Evolutionary conservation across 345 rosid genomes (phyloP).

Genomic region (Euphorbia pulcherrima): DNA sequence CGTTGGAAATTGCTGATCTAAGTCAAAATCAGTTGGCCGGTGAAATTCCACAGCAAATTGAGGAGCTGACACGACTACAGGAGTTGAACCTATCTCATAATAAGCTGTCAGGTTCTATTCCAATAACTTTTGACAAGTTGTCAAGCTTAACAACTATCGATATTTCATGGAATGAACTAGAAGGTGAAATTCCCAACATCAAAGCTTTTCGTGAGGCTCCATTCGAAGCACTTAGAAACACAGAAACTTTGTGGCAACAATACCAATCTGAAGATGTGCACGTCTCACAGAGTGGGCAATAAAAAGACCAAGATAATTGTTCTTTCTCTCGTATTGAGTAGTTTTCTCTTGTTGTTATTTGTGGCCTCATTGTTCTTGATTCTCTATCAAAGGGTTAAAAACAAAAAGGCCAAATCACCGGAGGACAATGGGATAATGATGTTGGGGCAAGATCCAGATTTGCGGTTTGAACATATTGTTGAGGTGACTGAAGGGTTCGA

Average conservation of each 20-base stretch:
- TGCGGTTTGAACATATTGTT: background rate
- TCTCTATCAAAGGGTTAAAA: no score
- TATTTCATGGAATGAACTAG: background rate
- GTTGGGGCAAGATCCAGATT: background rate
- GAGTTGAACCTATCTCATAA: background rate
- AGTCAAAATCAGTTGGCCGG: background rate
- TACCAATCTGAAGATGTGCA: no score
- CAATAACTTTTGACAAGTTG: background rate
- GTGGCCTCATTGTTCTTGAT: no score
- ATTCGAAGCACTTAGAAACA: no score
- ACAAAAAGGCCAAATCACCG: no score
- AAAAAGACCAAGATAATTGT: no score
- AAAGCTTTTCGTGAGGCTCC: background rate
- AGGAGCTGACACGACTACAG: background rate
- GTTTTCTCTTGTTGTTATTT: no score
- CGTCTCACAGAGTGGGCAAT: no score
- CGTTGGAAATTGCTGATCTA: background rate
- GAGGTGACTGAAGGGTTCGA: background rate
- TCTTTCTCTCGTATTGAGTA: no score
- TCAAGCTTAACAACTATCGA: background rate
- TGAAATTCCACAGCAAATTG: background rate
- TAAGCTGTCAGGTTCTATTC: background rate
- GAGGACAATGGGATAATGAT: background rate
- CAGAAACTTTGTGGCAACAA: no score
- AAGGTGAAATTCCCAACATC: background rate